Conservation (phyloP, 768 basidiomycete species). For the Thelephora ganbajun region DNA sequence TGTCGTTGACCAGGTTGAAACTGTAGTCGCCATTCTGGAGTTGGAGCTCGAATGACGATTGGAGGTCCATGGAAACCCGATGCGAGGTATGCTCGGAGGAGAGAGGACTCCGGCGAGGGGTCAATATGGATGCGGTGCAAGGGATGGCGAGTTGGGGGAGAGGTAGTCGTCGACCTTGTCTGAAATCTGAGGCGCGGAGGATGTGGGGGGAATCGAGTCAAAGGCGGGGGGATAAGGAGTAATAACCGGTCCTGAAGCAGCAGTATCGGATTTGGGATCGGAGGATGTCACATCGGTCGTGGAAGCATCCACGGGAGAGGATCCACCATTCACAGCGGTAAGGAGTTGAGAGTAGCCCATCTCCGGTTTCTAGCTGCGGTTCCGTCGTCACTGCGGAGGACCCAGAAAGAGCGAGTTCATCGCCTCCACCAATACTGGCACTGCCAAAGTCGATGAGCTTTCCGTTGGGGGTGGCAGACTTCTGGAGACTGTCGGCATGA, state of each 20-base stretch:
- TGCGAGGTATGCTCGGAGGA: no score
- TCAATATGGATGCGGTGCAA: slow-evolving; percentile 1
- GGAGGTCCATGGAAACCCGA: slow-evolving; percentile 19
- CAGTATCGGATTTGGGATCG: neutral
- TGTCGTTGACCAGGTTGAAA: no score
- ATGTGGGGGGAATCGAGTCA: no score
- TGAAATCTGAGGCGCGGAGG: neutral
- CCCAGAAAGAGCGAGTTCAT: slow-evolving; percentile 1
- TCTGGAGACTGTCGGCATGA: slow-evolving; percentile 2
- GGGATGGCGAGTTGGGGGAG: neutral
- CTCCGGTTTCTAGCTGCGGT: no score
- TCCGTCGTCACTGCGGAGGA: no score
- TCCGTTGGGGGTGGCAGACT: no score
- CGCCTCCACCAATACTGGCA: slow-evolving; percentile 7
- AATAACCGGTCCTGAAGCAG: neutral
- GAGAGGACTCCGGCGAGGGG: neutral
- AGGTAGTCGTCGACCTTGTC: neutral
- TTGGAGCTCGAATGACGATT: slow-evolving; percentile 21
- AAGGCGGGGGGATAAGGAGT: no score
- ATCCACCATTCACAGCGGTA: neutral
- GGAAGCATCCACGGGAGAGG: neutral
- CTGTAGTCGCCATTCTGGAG: slow-evolving; percentile 20
- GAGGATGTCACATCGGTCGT: neutral
- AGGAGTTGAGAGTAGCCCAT: no score
- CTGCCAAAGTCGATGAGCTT: slow-evolving; percentile 20